phyloP scores from a whole-genome alignment of 352 stramenopile species.

The Pythium volutum region DNA sequence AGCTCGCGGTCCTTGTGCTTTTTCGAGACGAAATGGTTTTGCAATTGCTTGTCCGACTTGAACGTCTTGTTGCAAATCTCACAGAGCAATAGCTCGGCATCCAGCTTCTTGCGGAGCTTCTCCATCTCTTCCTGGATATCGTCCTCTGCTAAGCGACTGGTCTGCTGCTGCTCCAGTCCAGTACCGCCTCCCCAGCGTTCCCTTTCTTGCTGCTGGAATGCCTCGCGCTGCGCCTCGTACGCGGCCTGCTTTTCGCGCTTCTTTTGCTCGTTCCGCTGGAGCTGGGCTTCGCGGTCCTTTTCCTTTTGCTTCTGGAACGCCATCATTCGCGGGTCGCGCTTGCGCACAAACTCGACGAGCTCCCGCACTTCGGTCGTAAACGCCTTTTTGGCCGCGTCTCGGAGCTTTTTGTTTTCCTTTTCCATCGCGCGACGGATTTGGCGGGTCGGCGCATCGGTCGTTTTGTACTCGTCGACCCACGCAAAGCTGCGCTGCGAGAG shows the following conservation, averaged over 20 bases:
- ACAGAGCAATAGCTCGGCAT: conserved; percentile 65
- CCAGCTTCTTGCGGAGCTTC: conserved; percentile 60
- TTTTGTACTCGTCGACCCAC: conserved; percentile 84
- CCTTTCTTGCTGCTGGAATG: conserved; percentile 68
- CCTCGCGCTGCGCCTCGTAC: conserved; percentile 54
- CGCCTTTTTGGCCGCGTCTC: conserved; percentile 68
- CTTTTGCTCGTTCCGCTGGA: conserved; percentile 47
- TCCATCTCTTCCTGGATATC: conserved; percentile 67
- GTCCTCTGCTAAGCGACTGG: conserved; percentile 46
- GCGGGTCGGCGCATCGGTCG: conserved; percentile 71
- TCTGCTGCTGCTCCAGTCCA: conserved; percentile 25
- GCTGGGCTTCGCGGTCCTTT: conserved; percentile 46
- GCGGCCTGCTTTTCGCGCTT: conserved; percentile 56
- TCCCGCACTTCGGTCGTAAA: conserved; percentile 78
- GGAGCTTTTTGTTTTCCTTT: conserved; percentile 89
- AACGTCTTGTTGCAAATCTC: conserved; percentile 84
- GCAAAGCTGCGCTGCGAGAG: conserved; percentile 67
- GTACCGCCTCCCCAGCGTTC: conserved; percentile 47
- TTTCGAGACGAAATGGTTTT: conserved; percentile 78
- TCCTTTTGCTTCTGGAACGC: conserved; percentile 67
- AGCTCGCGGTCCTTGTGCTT: conserved; percentile 79
- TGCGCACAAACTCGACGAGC: conserved; percentile 81
- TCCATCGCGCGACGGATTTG: conserved; percentile 80
- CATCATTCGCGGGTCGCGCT: conserved; percentile 69
- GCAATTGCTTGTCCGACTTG: conserved; percentile 79